phyloP scores from a whole-genome alignment of 805 yeast species.

The Yarrowia osloensis region DNA sequence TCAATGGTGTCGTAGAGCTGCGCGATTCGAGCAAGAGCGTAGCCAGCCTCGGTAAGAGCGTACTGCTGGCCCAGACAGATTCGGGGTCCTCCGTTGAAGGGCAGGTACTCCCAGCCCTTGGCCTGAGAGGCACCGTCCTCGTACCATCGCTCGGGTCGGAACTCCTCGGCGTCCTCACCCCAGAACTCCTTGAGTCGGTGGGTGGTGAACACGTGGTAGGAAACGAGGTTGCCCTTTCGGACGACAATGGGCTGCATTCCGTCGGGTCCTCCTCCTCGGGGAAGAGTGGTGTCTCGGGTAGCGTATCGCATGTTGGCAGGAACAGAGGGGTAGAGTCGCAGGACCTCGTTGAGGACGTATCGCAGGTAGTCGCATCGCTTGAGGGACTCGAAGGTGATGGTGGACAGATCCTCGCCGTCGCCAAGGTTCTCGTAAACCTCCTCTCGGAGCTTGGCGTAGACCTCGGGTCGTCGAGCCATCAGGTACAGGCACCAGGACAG shows the following conservation, averaged over 20 bases:
- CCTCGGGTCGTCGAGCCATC: slow-evolving; percentile 46
- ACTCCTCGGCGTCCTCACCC: slow-evolving; percentile 51
- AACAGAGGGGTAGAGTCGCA: slow-evolving; percentile 56
- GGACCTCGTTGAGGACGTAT: slow-evolving; percentile 51
- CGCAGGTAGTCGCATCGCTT: slow-evolving; percentile 53
- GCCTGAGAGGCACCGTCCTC: slow-evolving; percentile 43
- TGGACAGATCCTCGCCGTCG: slow-evolving; percentile 38
- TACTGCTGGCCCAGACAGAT: slow-evolving; percentile 59
- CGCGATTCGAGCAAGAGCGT: slow-evolving; percentile 46
- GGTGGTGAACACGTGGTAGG: slow-evolving; percentile 47
- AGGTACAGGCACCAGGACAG: slow-evolving; percentile 51
- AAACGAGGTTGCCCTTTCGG: slow-evolving; percentile 49
- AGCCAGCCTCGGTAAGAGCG: slow-evolving; percentile 56
- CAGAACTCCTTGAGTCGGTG: slow-evolving; percentile 48
- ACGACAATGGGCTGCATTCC: slow-evolving; percentile 46
- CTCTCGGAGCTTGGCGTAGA: slow-evolving; percentile 44
- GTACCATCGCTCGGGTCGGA: slow-evolving; percentile 54
- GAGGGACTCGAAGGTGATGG: slow-evolving; percentile 51
- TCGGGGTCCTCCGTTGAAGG: slow-evolving; percentile 59
- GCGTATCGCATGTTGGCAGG: slow-evolving; percentile 54
- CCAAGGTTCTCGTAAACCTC: slow-evolving; percentile 46
- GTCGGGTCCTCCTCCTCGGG: slow-evolving; percentile 55
- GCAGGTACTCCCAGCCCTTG: slow-evolving; percentile 50
- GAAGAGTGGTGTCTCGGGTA: slow-evolving; percentile 50
- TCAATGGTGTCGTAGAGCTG: slow-evolving; percentile 36